These are phyloP conservation scores for Stentor coeruleus DNA, from an alignment of 73 alveolate genomes.

Conservation along the genomic window DNA sequence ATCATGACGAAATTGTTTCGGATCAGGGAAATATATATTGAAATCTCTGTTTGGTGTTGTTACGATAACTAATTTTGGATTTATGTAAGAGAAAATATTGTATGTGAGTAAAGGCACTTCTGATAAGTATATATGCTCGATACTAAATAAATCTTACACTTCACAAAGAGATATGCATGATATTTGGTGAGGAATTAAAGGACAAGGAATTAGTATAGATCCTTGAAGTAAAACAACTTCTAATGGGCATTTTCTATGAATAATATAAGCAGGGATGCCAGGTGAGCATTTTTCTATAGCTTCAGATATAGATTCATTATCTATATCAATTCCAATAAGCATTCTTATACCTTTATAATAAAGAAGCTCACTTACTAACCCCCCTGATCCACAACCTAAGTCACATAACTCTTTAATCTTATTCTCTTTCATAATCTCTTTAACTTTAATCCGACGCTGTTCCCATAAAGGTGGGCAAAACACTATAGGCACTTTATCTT, in stretches of 20 bases:
- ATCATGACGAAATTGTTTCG: neutral
- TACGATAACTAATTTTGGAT: neutral
- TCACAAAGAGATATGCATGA: neutral
- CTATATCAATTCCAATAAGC: constrained; percentile 1
- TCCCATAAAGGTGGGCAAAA: constrained; percentile 11
- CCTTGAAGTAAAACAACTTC: neutral
- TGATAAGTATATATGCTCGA: constrained; percentile 18
- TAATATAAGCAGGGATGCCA: neutral
- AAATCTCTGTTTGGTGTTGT: constrained; percentile 16
- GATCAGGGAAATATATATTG: constrained; percentile 12
- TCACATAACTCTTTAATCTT: neutral
- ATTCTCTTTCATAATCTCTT: neutral
- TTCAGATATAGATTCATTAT: neutral
- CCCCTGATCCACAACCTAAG: constrained; percentile 15
- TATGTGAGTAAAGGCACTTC: neutral
- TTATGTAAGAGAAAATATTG: neutral
- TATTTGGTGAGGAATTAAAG: neutral
- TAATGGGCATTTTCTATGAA: neutral
- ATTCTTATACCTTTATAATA: neutral
- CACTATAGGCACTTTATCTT: neutral
- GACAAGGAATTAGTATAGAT: neutral
- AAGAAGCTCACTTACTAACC: neutral
- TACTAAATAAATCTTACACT: constrained; percentile 10
- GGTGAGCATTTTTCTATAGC: constrained; percentile 13
- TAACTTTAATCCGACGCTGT: neutral